Base-by-base conservation (phyloP, 139 green algal species). In the Haematococcus sp. region DNA sequence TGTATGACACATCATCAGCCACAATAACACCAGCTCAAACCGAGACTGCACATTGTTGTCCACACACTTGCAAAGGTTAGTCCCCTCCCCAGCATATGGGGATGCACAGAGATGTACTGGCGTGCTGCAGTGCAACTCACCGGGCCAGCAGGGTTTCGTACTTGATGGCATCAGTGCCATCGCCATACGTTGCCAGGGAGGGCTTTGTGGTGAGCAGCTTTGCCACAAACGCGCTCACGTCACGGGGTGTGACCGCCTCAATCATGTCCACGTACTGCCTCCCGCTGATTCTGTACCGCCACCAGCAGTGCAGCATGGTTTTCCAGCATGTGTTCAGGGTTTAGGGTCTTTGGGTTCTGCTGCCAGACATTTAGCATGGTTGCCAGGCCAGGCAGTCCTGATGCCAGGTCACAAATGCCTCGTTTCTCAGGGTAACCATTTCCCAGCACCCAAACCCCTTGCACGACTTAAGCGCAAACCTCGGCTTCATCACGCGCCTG, bases 251-350 rank as follows among this genome's bases (percentile, higher is more conserved):
- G 15, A 90, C 74, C 11, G 79, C 60, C 23, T 79, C 63, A 22
- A 90, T 83, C 81, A 87, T 86, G 22, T 81, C 68, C n/a, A 84
- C 79, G 58, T 90, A 90, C 22, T 83, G 68, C 0, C 64, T 49
- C 27, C 78, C 79, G 55, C 76, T 85, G 58, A 90, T 85, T 34
- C 84, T 82, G 76, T 17, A 58, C 17, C 22, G 15, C 9, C 4
- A 61, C n/a, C 5, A 27, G 22, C n/a, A 61, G n/a, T 28, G 17
- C 54, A 61, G 46, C n/a, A n/a, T n/a, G n/a, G n/a, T n/a, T n/a
- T n/a, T n/a, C n/a, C n/a, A n/a, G n/a, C n/a, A n/a, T n/a, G n/a
- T n/a, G n/a, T n/a, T n/a, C n/a, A n/a, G n/a, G n/a, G n/a, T n/a
- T n/a, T n/a, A n/a, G n/a, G n/a, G n/a, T n/a, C n/a, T n/a, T n/a